These are phyloP conservation scores for Carex arenaria DNA, from an alignment of 202 grass and related monocot species.

Conservation along the genomic window DNA sequence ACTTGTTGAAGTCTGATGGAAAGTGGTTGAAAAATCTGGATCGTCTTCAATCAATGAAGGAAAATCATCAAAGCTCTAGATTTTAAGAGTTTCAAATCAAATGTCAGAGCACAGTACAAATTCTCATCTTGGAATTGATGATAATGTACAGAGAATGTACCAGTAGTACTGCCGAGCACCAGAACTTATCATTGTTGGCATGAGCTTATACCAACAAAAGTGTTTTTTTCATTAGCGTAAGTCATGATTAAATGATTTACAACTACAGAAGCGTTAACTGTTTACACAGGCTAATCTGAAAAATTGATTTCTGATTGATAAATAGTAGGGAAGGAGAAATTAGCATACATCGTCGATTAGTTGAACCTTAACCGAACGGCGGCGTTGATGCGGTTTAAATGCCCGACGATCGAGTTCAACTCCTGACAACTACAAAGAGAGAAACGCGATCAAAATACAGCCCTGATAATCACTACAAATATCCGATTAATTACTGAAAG, in stretches of 20 bases:
- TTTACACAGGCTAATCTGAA: neutral
- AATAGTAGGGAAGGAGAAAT: neutral
- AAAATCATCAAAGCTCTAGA: slow-evolving; percentile 16
- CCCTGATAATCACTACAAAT: neutral
- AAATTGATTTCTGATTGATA: neutral
- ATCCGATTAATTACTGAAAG: neutral
- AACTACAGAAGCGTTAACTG: neutral
- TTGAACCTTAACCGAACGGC: slow-evolving; percentile 11
- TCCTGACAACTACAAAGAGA: slow-evolving; percentile 3
- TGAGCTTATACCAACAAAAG: neutral
- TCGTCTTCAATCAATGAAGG: slow-evolving; percentile 20
- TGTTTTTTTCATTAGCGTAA: neutral
- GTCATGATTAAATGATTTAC: neutral
- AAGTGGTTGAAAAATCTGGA: neutral
- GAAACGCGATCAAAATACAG: neutral
- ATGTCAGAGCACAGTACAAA: neutral
- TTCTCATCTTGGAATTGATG: neutral
- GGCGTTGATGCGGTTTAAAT: neutral
- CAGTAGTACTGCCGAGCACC: neutral
- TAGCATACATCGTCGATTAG: slow-evolving; percentile 15
- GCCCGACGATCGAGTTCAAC: neutral
- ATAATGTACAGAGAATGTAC: neutral
- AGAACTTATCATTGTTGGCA: neutral
- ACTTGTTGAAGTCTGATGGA: slow-evolving; percentile 24
- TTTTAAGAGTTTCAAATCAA: slow-evolving; percentile 3